Evolutionary conservation across 208 protist species (phyloP).

Genomic region (Borovskyia barvae): DNA sequence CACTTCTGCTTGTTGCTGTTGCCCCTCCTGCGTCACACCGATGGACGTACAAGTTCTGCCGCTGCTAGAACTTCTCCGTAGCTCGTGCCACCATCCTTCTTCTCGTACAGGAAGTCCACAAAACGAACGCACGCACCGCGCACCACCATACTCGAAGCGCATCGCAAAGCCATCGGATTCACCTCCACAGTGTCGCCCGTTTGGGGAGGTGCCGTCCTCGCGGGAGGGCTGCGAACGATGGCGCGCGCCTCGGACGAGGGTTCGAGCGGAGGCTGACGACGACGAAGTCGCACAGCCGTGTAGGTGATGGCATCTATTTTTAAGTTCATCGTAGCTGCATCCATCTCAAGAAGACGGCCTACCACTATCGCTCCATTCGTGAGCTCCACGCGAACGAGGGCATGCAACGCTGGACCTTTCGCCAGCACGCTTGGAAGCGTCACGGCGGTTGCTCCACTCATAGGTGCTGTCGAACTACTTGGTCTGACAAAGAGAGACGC

Average conservation of each 20-base stretch:
- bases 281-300: conserved; percentile 44
- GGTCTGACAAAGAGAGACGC: no score
- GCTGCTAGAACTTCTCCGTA: conserved; percentile 45
- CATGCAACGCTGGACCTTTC: conserved; percentile 41
- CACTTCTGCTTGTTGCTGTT: background rate
- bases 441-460: background rate
- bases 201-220: background rate
- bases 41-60: conserved; percentile 24
- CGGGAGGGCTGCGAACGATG: conserved; percentile 2
- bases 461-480: no score
- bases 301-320: conserved; percentile 67
- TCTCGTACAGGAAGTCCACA: conserved; percentile 64
- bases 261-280: background rate
- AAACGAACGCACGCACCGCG: conserved; percentile 64
- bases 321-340: conserved; percentile 75
- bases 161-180: conserved; percentile 52
- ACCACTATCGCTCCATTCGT: conserved; percentile 68
- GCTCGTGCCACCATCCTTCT: conserved; percentile 35
- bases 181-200: conserved; percentile 23
- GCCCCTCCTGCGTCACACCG: background rate
- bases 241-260: background rate
- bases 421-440: conserved; percentile 61
- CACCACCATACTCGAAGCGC: conserved; percentile 57
- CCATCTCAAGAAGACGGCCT: conserved; percentile 65
- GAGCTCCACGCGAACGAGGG: conserved; percentile 63